Evolutionary conservation across 1,139 yeast species (phyloP), one percentile per base, ranked within the genome.

Genomic region (Neolecta irregularis): DNA sequence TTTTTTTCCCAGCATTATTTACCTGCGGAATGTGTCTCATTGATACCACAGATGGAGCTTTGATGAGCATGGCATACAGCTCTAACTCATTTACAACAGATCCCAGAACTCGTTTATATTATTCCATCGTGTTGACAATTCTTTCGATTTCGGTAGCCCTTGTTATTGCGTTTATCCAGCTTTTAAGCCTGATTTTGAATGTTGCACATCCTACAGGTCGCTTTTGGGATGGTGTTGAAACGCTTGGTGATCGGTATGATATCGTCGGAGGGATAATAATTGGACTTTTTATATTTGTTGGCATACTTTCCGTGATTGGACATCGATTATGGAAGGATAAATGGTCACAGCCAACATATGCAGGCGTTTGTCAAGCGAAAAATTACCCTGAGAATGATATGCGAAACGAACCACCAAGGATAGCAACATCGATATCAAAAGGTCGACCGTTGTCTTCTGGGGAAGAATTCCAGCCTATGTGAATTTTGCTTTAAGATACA

Each of bases 21-120:
- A 32, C 34, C 23, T 32, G 25, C 15, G 41, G 41, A 19, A 38
- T 38, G 41, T n/a, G 31, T 24, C 36, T 38, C 23, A 29, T 38
- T 15, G 41, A 38, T 17, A 38, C 41, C 11, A 28, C 30, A n/a
- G 41, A 38, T 18, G 38, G 39, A 7, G 38, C 39, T 6, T 24
- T 34, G 12, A 38, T 38, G 41, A 22, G 19, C 16, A 24, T 22
- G 18, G 41, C 41, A 7, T 38, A 38, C 25, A 24, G 28, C 16
- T 35, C 36, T 9, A 15, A 26, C 15, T 19, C 26, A 26, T 26
- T 29, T 22, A 22, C 15, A 15, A 31, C 12, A 2, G 28, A 35
- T 19, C 21, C 18, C 4, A 9, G 35, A 25, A 23, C 30, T 8
- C 25, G 41, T 7, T 18, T 30, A 9, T 38, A 32, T 26, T 38